Evolutionary conservation across 257 asterid species (phyloP), one percentile per base, ranked within the genome.

Genomic region (Coffea canephora): DNA sequence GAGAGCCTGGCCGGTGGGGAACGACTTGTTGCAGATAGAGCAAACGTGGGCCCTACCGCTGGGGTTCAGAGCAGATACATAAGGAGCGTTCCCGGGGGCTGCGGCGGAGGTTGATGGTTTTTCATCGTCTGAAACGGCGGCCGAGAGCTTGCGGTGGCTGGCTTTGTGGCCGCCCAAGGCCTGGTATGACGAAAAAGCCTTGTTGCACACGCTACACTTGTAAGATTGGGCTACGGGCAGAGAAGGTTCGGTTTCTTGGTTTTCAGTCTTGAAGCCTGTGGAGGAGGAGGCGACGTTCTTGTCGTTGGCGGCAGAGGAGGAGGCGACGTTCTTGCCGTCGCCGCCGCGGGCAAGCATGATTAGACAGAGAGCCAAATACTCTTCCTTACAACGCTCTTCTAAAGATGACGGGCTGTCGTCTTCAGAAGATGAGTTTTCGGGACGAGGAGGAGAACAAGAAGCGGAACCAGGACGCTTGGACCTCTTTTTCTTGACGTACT

Each of bases 101-200:
- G 75, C 52, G 31, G 78, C 31, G 6, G 87, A 73, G 5, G 86
- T 62, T 9, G 91, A 27, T 8, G 80, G 80, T 76, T 69, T 81
- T 46, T 75, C 81, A 8, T 91, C 90, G 16, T 83, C 89, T 0
- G 85, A 71, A 12, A 19, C 62, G 45, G 78, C 39, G 48, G 75
- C 18, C 49, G 84, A 57, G 7, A 81, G 88, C 8, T 69, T 78
- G 14, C 99, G 91, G 89, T 95, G 99, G 88, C 99, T 93, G 25
- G 99, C 97, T 70, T 95, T 95, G 81, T 95, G 99, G 8, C 98
- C 99, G 61, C 98, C 99, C 27, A 95, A 88, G 0, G 99, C 98
- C 77, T 95, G 99, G 82, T 92, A 90, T 0, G 98, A 84, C 1
- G 83, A 31, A 79, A 95, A 95, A 6, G 84, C 75, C 65, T 88